Evolutionary conservation across 2,329 filamentous ascomycete genomes (phyloP), one percentile per base, ranked within the genome.

Genomic region (Geosmithia putterillii): DNA sequence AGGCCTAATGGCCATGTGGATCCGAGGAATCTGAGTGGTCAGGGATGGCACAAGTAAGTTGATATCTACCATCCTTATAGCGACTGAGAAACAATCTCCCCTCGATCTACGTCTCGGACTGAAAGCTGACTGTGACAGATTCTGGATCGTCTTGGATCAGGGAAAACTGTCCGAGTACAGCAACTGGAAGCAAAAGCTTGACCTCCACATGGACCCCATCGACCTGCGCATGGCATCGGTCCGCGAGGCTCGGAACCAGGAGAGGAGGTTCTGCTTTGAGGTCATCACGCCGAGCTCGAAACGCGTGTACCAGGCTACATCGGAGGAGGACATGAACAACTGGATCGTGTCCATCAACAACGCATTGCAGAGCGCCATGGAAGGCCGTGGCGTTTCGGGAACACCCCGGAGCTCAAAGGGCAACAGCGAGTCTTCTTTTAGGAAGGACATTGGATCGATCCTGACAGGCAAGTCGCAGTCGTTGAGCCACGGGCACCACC

Each of bases 281-380:
- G 86, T 98, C 42, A 96, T 98, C 46, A 98, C 92, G 1, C 94
- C 94, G 8, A 86, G 92, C 41, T 96, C 83, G 61, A 96, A 94
- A 54, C 81, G 92, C 44, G 89, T 96, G 15, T 98, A 96, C 61
- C 92, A 98, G 65, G 92, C 90, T 36, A 95, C 90, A 2, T 95
- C 90, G 0, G 92, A 96, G 62, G 92, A 98, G 35, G 92, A 98
- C 54, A 94, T 98, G 86, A 88, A 83, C 57, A 90, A 80, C 52
- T 98, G 92, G 92, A 98, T 98, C 52, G 73, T 77, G 19, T 83
- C 92, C 18, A 94, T 98, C 66, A 98, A 98, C 62, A 98, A 96
- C 56, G 94, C 92, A 9, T 68, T 96, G 35, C 92, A 98, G 58
- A 94, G 87, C 57, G 94, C 92, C 15, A 87, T 98, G 41, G 94